phyloP scores from a whole-genome alignment of 345 rosid genomes.

The Balakata baccata region DNA sequence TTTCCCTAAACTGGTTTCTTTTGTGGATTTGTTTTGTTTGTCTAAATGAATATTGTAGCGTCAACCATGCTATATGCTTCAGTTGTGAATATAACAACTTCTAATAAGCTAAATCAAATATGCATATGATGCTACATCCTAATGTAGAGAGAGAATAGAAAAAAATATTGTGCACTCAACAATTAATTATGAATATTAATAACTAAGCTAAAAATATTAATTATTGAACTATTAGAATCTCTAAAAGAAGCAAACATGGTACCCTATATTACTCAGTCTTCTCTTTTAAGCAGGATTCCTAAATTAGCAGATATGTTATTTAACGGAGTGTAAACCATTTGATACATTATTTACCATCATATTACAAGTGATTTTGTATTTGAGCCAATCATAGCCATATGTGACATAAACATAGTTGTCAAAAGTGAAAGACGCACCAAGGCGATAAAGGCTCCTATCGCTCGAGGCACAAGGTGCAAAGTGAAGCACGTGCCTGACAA shows the following conservation, averaged over 20 bases:
- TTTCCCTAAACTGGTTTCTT: background rate
- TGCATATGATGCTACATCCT: background rate
- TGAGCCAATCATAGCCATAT: too few relatives aligned
- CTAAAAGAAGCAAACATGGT: too few relatives aligned
- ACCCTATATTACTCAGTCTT: too few relatives aligned
- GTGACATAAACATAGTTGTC: background rate
- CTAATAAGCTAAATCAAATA: background rate
- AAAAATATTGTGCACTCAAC: background rate
- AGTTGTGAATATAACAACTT: background rate
- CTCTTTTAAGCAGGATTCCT: too few relatives aligned
- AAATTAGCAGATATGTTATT: too few relatives aligned
- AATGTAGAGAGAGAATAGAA: too few relatives aligned
- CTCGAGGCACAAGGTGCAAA: too few relatives aligned
- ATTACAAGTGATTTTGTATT: background rate
- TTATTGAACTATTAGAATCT: background rate
- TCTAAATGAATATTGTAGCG: background rate
- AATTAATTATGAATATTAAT: background rate
- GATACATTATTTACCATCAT: too few relatives aligned
- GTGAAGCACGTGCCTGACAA: too few relatives aligned
- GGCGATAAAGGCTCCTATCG: too few relatives aligned
- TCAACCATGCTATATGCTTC: background rate
- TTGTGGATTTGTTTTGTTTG: constrained; percentile 2
- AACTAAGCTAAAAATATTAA: too few relatives aligned
- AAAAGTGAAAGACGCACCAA: background rate
- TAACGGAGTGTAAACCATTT: too few relatives aligned